phyloP scores from a whole-genome alignment of 78 protist genomes.

The Mastigamoeba balamuthi region DNA sequence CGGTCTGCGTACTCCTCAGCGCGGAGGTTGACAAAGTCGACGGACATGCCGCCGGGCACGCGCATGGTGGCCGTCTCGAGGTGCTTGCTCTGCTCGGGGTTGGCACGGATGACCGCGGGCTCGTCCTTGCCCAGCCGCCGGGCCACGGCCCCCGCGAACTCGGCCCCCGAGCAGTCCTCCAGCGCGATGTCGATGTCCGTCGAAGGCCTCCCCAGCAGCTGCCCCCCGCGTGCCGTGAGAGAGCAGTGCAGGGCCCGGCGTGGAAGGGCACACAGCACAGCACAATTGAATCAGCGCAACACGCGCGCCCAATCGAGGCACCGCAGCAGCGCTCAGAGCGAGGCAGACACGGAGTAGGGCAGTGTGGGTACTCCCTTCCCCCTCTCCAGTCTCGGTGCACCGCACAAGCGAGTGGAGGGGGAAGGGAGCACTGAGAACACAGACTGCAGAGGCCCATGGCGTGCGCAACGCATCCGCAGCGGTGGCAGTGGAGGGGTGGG shows the following conservation, averaged over 20 bases:
- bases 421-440: no score
- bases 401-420: no score
- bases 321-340: no score
- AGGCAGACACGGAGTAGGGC: no score
- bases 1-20: slow-evolving; percentile 64
- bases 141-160: slow-evolving; percentile 53
- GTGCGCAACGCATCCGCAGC: no score
- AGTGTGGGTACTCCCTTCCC: no score
- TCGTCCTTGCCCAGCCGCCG: slow-evolving; percentile 10
- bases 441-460: no score
- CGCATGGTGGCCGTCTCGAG: slow-evolving; percentile 79
- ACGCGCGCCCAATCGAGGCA: no score
- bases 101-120: slow-evolving; percentile 51
- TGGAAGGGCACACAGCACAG: no score
- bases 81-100: slow-evolving; percentile 89
- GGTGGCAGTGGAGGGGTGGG: no score
- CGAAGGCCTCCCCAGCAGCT: slow-evolving; percentile 48
- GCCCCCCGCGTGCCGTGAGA: not conserved
- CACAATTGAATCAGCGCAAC: no score
- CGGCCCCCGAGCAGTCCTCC: slow-evolving; percentile 32
- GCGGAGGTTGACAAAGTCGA: slow-evolving; percentile 91
- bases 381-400: no score
- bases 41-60: slow-evolving; percentile 28
- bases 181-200: slow-evolving; percentile 81
- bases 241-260: not conserved